Evolutionary conservation across 2,329 filamentous ascomycete species (phyloP), one percentile per base, ranked within the genome.

Genomic region (Pseudomassariella vexata): DNA sequence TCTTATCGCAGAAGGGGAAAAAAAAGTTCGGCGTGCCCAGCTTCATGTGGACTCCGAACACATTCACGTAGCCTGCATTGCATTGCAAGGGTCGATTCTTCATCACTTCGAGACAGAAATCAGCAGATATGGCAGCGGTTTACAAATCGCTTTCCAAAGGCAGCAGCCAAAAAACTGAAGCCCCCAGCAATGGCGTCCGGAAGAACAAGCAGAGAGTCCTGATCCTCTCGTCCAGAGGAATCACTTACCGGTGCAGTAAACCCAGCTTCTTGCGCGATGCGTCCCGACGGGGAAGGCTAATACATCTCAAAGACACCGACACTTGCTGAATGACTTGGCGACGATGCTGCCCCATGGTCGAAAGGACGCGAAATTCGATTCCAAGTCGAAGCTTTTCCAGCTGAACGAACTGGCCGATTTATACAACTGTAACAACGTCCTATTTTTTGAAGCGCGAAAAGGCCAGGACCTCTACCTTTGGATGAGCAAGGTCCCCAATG

Each of bases 341-440:
- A 74, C 83, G 19, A 79, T 98, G 60, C 79, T 98, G 44, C 92
- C 92, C 3, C 92, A 98, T 59, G 81, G 82, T 45, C 80, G 87
- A 53, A 95, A 94, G 66, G 92, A 98, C 57, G 87, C 85, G 48
- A 98, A 98, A 63, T 85, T 95, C 45, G 92, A 98, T 60, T 92
- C 87, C 32, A 96, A 96, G 65, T 89, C 85, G 22, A 88, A 92
- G 67, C 73, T 88, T 47, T 73, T 79, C 72, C 69, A 84, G 55
- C 75, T 94, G 31, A 92, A 92, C 63, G 85, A 89, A 20, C 65
- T 77, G 24, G 69, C 70, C 36, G 77, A 82, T 52, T 48, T 95
- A 19, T 92, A 94, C 69, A 94, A 92, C 56, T 94, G 86, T 73
- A 95, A 94, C 65, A 90, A 94, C 57, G 75, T 89, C 38, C 73